Evolutionary conservation across 331 rosid genomes (phyloP).

Genomic region (Ulmus americana): DNA sequence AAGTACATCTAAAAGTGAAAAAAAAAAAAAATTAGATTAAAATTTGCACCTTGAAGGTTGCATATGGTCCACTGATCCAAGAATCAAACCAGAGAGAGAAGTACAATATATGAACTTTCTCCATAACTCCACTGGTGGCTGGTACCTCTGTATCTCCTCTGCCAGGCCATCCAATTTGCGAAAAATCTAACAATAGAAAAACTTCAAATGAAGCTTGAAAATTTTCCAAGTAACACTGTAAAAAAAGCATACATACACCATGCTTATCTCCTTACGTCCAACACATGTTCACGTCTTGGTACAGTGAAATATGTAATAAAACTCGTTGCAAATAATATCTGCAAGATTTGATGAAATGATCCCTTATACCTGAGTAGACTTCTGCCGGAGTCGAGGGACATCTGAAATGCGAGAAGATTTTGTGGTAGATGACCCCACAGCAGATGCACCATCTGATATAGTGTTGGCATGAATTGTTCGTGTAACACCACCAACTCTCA

Average conservation of each 20-base stretch:
- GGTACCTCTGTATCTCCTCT: too few species aligned
- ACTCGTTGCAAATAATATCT: background rate
- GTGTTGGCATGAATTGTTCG: conserved; percentile 32
- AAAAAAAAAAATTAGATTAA: too few species aligned
- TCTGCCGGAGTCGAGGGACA: conserved; percentile 27
- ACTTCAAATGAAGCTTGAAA: too few species aligned
- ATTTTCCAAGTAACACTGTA: background rate
- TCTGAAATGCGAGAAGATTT: conserved; percentile 33
- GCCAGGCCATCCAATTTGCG: too few species aligned
- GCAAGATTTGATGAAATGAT: conserved; percentile 1
- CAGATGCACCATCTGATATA: conserved; percentile 33
- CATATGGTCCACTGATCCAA: too few species aligned
- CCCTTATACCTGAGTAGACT: conserved; percentile 27
- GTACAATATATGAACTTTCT: too few species aligned
- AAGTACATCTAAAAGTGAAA: too few species aligned
- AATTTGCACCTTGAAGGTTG: too few species aligned
- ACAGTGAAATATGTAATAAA: background rate
- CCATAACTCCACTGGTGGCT: too few species aligned
- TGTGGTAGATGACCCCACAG: conserved; percentile 26
- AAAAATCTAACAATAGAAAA: too few species aligned
- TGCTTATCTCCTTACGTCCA: background rate
- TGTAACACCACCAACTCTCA: conserved; percentile 32
- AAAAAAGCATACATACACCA: background rate
- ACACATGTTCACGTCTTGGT: background rate
- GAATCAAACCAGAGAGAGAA: too few species aligned